These are phyloP conservation scores for Hypoxylon fuscum DNA, from an alignment of 495 filamentous ascomycete species.

Conservation along the genomic window DNA sequence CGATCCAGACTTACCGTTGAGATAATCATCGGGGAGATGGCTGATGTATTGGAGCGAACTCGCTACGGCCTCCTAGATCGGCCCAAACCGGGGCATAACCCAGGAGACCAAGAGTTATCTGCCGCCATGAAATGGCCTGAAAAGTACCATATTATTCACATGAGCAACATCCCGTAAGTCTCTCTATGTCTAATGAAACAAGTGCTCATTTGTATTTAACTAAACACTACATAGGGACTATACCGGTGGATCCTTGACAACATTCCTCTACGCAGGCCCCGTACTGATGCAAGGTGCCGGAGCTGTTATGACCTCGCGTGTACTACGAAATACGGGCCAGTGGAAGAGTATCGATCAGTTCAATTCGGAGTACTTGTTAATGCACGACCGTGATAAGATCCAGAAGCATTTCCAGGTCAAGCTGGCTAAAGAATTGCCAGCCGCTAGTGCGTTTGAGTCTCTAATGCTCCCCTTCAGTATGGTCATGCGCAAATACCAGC, in stretches of 20 bases:
- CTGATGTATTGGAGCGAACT: slow-evolving; percentile 43
- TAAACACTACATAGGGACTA: slow-evolving; percentile 45
- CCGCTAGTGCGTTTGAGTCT: too few species aligned
- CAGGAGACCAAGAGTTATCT: slow-evolving; percentile 1
- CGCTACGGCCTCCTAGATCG: slow-evolving; percentile 41
- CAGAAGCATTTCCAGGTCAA: slow-evolving; percentile 33
- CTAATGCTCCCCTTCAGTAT: too few species aligned
- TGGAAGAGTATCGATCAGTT: slow-evolving; percentile 31
- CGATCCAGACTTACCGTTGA: slow-evolving; percentile 37
- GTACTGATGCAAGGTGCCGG: slow-evolving; percentile 33
- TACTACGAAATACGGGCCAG: slow-evolving; percentile 35
- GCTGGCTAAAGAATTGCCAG: slow-evolving; percentile 9
- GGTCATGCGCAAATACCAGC: slow-evolving; percentile 28
- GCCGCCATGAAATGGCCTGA: slow-evolving; percentile 40
- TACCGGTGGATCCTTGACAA: slow-evolving; percentile 45
- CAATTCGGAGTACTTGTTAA: slow-evolving; percentile 42
- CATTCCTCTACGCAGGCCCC: slow-evolving; percentile 45
- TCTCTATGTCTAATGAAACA: background rate
- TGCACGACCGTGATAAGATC: slow-evolving; percentile 31
- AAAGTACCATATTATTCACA: slow-evolving; percentile 48
- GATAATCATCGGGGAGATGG: slow-evolving; percentile 41
- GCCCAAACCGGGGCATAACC: slow-evolving; percentile 5
- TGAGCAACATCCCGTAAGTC: slow-evolving; percentile 53
- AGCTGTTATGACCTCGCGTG: slow-evolving; percentile 36
- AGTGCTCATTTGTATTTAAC: background rate